These are phyloP conservation scores for Stromatinia cepivora DNA, from an alignment of 2,329 filamentous ascomycete genomes.

Conservation along the genomic window DNA sequence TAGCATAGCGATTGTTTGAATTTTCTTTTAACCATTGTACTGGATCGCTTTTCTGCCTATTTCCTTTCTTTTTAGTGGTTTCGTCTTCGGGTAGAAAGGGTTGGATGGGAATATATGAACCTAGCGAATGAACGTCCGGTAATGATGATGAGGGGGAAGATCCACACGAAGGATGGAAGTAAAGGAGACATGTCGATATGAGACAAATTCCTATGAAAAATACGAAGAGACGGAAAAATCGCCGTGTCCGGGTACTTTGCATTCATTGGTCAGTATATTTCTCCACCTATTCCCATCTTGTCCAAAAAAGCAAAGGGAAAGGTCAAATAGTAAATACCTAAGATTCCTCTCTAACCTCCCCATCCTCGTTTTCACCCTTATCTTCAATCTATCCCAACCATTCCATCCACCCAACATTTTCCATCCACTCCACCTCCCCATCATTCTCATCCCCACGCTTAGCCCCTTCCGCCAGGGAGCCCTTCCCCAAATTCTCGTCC, in stretches of 20 bases:
- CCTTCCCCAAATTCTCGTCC: not conserved
- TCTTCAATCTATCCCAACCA: not conserved
- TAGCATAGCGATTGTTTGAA: constrained; percentile 40
- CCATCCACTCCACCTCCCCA: not conserved
- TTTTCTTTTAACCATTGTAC: constrained; percentile 41
- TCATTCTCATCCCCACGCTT: not conserved
- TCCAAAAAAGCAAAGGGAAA: no score
- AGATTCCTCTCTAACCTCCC: not conserved
- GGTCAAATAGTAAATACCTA: not conserved
- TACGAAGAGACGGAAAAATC: not conserved
- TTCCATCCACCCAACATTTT: not conserved
- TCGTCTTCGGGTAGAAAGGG: not conserved
- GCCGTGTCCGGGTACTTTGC: not conserved
- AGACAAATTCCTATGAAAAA: not conserved
- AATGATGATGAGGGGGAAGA: not conserved
- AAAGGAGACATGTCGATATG: not conserved
- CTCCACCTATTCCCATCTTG: not conserved
- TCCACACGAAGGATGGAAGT: not conserved
- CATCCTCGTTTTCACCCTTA: not conserved
- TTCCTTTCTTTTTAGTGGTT: not conserved
- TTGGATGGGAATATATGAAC: constrained; percentile 1
- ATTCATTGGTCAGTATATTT: not conserved
- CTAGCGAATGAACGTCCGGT: not conserved
- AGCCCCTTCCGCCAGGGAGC: no score
- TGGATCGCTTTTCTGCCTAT: constrained; percentile 34